Conservation (phyloP, 352 stramenopile species). For the Phytophthora citrophthora region DNA sequence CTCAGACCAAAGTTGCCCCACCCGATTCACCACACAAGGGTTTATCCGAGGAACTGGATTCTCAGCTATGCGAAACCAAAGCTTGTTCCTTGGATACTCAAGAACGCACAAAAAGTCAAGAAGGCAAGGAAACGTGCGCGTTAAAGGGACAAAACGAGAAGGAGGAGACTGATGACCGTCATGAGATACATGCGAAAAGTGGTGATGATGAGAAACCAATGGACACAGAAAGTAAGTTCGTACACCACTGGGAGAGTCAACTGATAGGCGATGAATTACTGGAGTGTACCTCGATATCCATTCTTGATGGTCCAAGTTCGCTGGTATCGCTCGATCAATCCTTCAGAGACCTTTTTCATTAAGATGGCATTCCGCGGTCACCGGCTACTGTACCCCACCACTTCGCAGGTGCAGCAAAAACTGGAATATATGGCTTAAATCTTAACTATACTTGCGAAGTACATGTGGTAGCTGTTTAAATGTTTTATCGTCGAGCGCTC, state of each 20-base stretch:
- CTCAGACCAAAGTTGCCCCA: neutral
- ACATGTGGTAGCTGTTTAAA: neutral
- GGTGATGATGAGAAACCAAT: slow-evolving; percentile 29
- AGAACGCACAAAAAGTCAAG: slow-evolving; percentile 3
- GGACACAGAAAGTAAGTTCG: slow-evolving; percentile 33
- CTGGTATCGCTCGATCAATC: slow-evolving; percentile 35
- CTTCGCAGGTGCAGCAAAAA: too few species aligned
- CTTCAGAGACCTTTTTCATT: slow-evolving; percentile 24
- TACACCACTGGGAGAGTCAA: slow-evolving; percentile 24
- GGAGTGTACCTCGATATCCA: slow-evolving; percentile 34
- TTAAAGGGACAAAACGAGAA: neutral
- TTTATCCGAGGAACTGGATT: neutral
- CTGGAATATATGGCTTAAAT: too few species aligned
- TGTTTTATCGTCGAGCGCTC: slow-evolving; percentile 5
- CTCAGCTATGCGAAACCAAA: neutral
- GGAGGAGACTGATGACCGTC: neutral
- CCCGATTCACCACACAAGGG: neutral
- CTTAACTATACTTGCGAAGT: too few species aligned
- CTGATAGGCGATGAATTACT: slow-evolving; percentile 22
- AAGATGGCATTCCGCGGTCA: neutral
- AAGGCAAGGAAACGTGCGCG: neutral
- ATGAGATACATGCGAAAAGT: neutral
- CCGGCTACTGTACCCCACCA: too few species aligned
- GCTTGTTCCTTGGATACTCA: neutral
- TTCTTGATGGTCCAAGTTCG: slow-evolving; percentile 40